phyloP scores from a whole-genome alignment of 352 stramenopile genomes.

The Thalassiosira exigua region DNA sequence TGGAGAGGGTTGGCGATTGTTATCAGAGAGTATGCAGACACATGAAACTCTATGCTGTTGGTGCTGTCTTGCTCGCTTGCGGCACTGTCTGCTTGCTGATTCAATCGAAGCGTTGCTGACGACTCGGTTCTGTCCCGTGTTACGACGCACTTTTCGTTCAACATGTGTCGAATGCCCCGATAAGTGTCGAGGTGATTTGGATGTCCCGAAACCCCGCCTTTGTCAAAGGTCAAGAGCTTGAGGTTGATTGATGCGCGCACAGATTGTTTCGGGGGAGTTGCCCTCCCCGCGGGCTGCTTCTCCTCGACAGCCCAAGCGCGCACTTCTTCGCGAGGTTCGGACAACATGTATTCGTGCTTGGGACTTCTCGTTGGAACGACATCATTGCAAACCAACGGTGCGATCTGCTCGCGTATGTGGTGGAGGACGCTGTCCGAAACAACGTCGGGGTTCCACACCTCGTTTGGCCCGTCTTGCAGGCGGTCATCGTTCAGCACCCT shows the following conservation, averaged over 20 bases:
- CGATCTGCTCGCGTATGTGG: conserved; percentile 20
- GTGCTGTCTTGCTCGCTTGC: background rate
- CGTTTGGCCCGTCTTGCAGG: conserved; percentile 89
- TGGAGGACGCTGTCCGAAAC: conserved; percentile 69
- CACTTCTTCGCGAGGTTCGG: background rate
- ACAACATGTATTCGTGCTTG: background rate
- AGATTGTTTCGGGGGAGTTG: background rate
- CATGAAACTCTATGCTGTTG: conserved; percentile 28
- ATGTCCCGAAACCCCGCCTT: conserved; percentile 92
- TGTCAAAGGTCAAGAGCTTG: conserved; percentile 94
- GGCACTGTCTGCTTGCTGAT: background rate
- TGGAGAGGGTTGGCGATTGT: conserved; percentile 57
- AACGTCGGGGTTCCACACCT: conserved; percentile 83
- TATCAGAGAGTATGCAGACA: conserved; percentile 30
- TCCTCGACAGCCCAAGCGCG: background rate
- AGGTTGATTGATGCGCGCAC: conserved; percentile 6
- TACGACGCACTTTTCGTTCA: conserved; percentile 43
- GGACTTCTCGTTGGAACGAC: background rate
- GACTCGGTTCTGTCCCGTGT: background rate
- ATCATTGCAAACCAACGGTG: background rate
- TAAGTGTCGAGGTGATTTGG: conserved; percentile 90
- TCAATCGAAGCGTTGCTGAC: background rate
- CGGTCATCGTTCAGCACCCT: conserved; percentile 86
- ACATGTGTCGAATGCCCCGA: conserved; percentile 51
- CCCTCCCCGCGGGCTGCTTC: background rate